Percentiles rank a stretch among this genome's conserved stretches.
Conservation (phyloP, 495 filamentous ascomycete genomes). For the Annulohypoxylon moriforme region DNA sequence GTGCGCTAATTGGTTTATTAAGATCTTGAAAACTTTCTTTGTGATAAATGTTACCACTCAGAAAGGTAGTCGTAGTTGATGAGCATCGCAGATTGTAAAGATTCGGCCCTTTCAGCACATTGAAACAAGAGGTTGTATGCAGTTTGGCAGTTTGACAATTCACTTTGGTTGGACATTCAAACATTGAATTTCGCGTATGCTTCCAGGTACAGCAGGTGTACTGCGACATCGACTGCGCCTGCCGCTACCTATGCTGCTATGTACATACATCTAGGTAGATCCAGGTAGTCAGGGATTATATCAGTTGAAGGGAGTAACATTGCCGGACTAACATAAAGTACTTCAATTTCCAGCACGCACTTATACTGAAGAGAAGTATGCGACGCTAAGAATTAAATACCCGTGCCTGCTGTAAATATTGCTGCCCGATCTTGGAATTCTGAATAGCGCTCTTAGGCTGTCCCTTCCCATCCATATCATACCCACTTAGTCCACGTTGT, state of each 20-base stretch:
- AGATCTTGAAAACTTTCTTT: conserved; percentile 5
- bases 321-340: conserved; percentile 9
- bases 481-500: conserved; percentile 21
- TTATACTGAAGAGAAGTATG: conserved; percentile 1
- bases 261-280: background rate
- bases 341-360: background rate
- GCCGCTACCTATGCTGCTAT: background rate
- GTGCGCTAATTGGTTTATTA: background rate
- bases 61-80: background rate
- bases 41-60: background rate
- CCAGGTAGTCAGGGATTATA: background rate
- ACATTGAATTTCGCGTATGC: background rate
- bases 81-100: background rate
- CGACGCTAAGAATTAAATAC: conserved; percentile 11
- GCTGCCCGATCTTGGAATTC: conserved; percentile 26
- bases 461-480: background rate
- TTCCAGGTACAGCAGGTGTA: conserved; percentile 10
- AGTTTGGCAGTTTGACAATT: background rate
- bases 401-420: conserved; percentile 16
- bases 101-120: conserved; percentile 29
- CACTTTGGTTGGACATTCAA: background rate
- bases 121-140: background rate
- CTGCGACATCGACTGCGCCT: background rate
- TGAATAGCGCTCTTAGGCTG: conserved; percentile 3
- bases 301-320: conserved; percentile 4